Conservation (phyloP, 768 basidiomycete genomes). For the Sutorius australiensis region DNA sequence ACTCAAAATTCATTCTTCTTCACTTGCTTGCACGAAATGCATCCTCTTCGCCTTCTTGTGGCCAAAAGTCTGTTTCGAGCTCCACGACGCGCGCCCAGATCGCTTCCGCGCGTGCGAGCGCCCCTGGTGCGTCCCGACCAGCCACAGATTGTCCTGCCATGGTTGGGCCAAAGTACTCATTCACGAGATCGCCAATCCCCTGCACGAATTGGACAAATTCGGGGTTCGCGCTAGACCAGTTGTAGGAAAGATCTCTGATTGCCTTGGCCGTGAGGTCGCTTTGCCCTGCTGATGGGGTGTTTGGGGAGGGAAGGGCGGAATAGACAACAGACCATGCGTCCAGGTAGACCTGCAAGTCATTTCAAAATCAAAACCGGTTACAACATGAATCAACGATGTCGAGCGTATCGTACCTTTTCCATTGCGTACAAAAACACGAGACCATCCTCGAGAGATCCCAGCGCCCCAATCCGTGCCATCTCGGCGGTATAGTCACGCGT, state of each 20-base stretch:
- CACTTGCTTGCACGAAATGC: not conserved
- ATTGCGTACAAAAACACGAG: conserved; percentile 76
- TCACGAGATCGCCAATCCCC: conserved; percentile 44
- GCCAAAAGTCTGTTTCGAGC: conserved; percentile 62
- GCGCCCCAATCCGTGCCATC: conserved; percentile 51
- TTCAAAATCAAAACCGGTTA: not conserved
- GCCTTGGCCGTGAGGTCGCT: conserved; percentile 25
- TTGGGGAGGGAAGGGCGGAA: conserved; percentile 7
- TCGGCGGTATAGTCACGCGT: conserved; percentile 72
- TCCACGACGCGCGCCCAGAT: conserved; percentile 59
- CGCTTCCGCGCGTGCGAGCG: conserved; percentile 38
- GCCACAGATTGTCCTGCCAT: conserved; percentile 30
- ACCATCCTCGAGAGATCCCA: conserved; percentile 53
- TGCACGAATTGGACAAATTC: conserved; percentile 55
- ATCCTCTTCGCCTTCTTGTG: conserved; percentile 37
- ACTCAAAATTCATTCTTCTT: not conserved
- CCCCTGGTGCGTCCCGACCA: conserved; percentile 6
- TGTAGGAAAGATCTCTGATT: conserved; percentile 49
- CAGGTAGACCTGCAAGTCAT: conserved; percentile 52
- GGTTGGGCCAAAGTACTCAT: conserved; percentile 35
- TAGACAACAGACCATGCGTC: conserved; percentile 61
- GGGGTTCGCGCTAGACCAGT: conserved; percentile 49
- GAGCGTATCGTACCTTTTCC: conserved; percentile 51
- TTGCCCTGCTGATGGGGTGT: not conserved
- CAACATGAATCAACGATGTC: too few species aligned